Percentiles rank a stretch among this genome's conserved stretches.
Evolutionary conservation across 2,329 filamentous ascomycete genomes (phyloP).

Genomic region (Volutella citrinella): DNA sequence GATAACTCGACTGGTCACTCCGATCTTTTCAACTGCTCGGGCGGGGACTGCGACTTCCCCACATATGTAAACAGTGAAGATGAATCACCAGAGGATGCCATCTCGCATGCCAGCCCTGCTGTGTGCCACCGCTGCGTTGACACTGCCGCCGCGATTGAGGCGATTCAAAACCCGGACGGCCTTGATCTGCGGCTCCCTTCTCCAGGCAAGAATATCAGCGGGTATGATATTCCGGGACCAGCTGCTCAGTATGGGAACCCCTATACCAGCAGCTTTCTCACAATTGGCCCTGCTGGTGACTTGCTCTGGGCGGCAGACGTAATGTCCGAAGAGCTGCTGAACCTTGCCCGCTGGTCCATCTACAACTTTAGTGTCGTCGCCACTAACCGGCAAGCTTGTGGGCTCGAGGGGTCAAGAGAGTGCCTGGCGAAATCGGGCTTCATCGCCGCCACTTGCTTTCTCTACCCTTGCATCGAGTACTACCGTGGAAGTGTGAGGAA

Average conservation of each 20-base stretch:
- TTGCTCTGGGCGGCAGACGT: conserved; percentile 5
- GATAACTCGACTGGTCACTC: not conserved
- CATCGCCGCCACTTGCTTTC: conserved; percentile 1
- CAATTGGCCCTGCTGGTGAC: no score
- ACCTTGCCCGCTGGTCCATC: not conserved
- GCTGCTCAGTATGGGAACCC: no score
- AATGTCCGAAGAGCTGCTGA: not conserved
- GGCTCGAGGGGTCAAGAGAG: not conserved
- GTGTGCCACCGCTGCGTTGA: no score
- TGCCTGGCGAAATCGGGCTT: not conserved
- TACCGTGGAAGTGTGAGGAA: conserved; percentile 1
- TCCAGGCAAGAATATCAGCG: no score
- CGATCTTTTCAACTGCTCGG: conserved; percentile 1
- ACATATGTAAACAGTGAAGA: not conserved
- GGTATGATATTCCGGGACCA: no score
- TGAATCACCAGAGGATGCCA: not conserved
- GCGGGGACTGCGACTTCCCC: conserved; percentile 3
- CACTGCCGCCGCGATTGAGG: no score
- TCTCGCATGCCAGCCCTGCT: no score
- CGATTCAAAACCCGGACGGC: no score
- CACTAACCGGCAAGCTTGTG: not conserved
- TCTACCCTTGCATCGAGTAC: conserved; percentile 1
- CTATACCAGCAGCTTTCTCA: no score
- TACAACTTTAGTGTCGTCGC: not conserved
- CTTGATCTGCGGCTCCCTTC: no score